Evolutionary conservation across 805 yeast species (phyloP).

Genomic region (Wickerhamiella hasegawae): DNA sequence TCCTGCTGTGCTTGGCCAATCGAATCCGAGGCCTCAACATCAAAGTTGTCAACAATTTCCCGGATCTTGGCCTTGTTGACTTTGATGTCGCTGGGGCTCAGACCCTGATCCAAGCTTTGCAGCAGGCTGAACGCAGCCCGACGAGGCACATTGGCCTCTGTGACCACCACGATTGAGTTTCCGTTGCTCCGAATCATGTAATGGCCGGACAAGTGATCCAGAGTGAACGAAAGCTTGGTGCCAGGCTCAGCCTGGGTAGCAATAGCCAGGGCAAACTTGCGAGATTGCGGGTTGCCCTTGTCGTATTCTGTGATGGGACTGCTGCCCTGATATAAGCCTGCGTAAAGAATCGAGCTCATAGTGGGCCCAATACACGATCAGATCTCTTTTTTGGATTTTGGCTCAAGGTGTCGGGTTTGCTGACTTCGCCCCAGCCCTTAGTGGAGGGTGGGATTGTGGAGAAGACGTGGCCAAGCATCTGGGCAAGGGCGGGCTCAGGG

Average conservation of each 20-base stretch:
- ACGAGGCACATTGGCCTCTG: conserved; percentile 11
- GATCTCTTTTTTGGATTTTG: too few relatives aligned
- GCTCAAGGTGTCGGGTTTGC: too few relatives aligned
- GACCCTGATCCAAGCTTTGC: conserved; percentile 11
- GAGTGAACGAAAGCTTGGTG: conserved; percentile 10
- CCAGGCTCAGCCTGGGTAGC: conserved; percentile 11
- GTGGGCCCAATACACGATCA: too few relatives aligned
- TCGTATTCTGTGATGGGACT: conserved; percentile 3
- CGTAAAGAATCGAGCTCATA: too few relatives aligned
- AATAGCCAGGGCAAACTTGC: conserved; percentile 10
- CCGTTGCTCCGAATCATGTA: conserved; percentile 4
- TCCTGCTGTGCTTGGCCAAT: conserved; percentile 26
- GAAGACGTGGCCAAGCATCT: too few relatives aligned
- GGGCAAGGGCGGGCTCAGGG: too few relatives aligned
- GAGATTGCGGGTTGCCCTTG: neutral
- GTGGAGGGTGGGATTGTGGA: too few relatives aligned
- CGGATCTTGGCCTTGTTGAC: neutral
- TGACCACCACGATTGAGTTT: conserved; percentile 7
- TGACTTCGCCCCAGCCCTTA: too few relatives aligned
- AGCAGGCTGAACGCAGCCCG: conserved; percentile 16
- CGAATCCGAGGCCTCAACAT: conserved; percentile 13
- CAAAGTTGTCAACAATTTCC: neutral
- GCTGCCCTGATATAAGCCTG: conserved; percentile 2
- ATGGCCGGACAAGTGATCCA: conserved; percentile 10
- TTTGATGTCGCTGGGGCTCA: conserved; percentile 2